These are phyloP conservation scores for Massariosphaeria phaeospora DNA, from an alignment of 495 filamentous ascomycete genomes.

Conservation along the genomic window DNA sequence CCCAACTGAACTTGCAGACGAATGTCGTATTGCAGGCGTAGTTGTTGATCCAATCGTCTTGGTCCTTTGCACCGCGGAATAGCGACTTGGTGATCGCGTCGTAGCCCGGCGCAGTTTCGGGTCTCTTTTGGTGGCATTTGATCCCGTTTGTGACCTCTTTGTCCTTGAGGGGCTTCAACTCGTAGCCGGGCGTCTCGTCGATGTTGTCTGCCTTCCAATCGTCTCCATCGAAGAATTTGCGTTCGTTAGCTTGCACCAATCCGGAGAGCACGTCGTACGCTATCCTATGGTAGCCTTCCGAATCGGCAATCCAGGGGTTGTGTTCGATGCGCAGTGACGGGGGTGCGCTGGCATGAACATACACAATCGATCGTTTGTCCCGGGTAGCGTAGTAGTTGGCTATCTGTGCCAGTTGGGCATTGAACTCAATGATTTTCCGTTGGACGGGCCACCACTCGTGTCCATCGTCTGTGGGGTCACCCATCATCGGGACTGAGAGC, in stretches of 20 bases:
- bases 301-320: background rate
- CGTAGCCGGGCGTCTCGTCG: too few relatives aligned
- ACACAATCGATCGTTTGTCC: background rate
- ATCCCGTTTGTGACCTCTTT: too few relatives aligned
- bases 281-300: constrained; percentile 2
- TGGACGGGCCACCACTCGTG: background rate
- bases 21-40: too few relatives aligned
- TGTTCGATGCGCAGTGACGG: background rate
- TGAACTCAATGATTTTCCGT: background rate
- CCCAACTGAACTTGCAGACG: too few relatives aligned
- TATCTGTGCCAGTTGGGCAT: background rate
- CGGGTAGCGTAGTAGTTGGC: background rate
- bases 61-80: too few relatives aligned
- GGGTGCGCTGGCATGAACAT: background rate
- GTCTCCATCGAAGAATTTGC: constrained; percentile 1
- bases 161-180: too few relatives aligned
- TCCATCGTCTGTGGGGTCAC: background rate
- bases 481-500: constrained; percentile 1
- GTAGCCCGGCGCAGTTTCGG: too few relatives aligned
- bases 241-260: background rate
- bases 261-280: background rate
- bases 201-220: too few relatives aligned
- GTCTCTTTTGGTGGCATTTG: too few relatives aligned
- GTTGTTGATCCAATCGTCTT: too few relatives aligned
- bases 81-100: too few relatives aligned